These are phyloP conservation scores for Globisporangium mamillatum DNA, from an alignment of 352 stramenopile species.

Conservation along the genomic window DNA sequence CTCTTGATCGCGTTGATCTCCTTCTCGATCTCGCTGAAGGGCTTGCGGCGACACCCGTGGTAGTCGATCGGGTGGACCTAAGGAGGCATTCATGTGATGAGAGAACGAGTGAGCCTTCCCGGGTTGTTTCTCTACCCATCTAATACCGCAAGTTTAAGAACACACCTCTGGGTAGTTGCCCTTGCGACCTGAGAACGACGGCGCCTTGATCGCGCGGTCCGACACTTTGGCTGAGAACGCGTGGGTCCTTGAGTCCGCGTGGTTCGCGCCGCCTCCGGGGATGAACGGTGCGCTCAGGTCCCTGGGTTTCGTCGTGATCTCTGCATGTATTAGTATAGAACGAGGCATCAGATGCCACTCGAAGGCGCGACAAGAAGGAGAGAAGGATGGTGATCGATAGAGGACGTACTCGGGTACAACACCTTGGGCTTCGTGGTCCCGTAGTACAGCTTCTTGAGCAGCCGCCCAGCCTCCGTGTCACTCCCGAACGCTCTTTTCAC, in stretches of 20 bases:
- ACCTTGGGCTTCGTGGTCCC: slow-evolving; percentile 62
- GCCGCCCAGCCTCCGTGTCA: slow-evolving; percentile 65
- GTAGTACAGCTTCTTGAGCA: slow-evolving; percentile 78
- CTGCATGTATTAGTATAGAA: slow-evolving; percentile 16
- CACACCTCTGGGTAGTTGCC: slow-evolving; percentile 30
- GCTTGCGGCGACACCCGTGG: slow-evolving; percentile 45
- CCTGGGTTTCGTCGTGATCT: slow-evolving; percentile 47
- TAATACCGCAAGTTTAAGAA: not conserved
- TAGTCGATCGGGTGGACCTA: slow-evolving; percentile 67
- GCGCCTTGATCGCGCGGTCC: slow-evolving; percentile 57
- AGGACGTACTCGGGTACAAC: slow-evolving; percentile 63
- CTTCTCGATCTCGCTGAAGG: slow-evolving; percentile 73
- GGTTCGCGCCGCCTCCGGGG: slow-evolving; percentile 38
- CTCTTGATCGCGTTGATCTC: slow-evolving; percentile 68
- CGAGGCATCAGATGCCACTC: not conserved
- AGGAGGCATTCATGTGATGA: not conserved
- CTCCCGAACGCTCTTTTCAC: slow-evolving; percentile 56
- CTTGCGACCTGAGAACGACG: slow-evolving; percentile 30
- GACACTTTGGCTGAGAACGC: slow-evolving; percentile 49
- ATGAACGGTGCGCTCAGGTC: slow-evolving; percentile 56
- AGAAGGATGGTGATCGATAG: not conserved
- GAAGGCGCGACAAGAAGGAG: not conserved
- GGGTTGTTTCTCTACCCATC: not conserved
- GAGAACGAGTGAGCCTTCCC: not conserved
- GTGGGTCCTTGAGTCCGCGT: slow-evolving; percentile 47